Percentiles rank a stretch among this genome's conserved stretches.
Conservation (phyloP, 345 rosid species). For the Brassica napus region DNA sequence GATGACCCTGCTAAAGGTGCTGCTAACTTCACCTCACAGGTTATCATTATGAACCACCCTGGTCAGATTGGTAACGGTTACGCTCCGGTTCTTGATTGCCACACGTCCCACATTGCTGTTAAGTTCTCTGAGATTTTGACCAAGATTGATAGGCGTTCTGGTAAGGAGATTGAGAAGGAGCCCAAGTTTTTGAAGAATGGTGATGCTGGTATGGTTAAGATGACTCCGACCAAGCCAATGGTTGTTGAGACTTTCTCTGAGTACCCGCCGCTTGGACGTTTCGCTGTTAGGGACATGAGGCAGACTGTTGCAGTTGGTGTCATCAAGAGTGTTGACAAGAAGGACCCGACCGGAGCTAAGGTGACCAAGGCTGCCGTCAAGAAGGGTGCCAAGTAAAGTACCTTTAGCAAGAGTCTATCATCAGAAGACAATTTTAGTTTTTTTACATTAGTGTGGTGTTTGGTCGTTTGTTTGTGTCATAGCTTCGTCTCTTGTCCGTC, state of each 20-base stretch:
- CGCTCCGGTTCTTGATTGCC: slow-evolving; percentile 83
- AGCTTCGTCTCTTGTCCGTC: not conserved
- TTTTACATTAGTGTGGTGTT: not conserved
- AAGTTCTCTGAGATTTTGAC: slow-evolving; percentile 46
- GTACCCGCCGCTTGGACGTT: not conserved
- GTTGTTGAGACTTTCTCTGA: not conserved
- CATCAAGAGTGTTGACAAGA: not conserved
- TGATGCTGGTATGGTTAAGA: not conserved
- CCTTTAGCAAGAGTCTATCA: not conserved
- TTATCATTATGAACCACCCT: slow-evolving; percentile 90
- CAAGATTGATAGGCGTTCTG: not conserved
- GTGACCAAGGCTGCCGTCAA: not conserved
- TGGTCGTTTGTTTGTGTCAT: not conserved
- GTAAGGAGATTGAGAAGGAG: not conserved
- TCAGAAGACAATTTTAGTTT: not conserved
- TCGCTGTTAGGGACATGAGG: not conserved
- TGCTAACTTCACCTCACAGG: slow-evolving; percentile 72
- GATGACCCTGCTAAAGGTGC: slow-evolving; percentile 82
- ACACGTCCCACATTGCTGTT: slow-evolving; percentile 81
- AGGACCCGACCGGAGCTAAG: not conserved
- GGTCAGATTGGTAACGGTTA: slow-evolving; percentile 89
- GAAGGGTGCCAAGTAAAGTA: not conserved
- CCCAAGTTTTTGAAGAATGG: slow-evolving; percentile 1
- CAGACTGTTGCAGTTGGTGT: not conserved
- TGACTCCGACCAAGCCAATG: not conserved